These are phyloP conservation scores for Penicillium simplicissimum DNA, from an alignment of 495 filamentous ascomycete genomes.

Conservation along the genomic window DNA sequence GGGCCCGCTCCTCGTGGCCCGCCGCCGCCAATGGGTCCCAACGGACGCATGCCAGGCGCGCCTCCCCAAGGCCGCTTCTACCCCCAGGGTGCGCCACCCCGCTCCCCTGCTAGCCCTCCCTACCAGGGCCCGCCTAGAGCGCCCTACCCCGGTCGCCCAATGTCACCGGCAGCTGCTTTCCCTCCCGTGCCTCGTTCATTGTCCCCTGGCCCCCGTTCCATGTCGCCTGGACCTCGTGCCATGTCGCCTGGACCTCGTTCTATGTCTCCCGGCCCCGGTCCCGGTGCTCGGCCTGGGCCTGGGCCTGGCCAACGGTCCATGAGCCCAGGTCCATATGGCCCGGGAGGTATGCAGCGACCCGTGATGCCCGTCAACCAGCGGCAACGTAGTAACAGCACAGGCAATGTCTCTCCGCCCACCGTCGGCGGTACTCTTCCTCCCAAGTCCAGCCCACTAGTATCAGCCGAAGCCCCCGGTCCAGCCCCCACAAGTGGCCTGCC, in stretches of 20 bases:
- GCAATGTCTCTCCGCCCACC: constrained; percentile 45
- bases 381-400: constrained; percentile 54
- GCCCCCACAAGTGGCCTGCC: constrained; percentile 37
- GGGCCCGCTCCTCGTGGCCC: constrained; percentile 50
- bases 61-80: constrained; percentile 40
- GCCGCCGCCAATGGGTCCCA: constrained; percentile 54
- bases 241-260: constrained; percentile 30
- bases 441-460: constrained; percentile 57
- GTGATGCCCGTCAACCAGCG: constrained; percentile 42
- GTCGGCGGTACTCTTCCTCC: constrained; percentile 49
- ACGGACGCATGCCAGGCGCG: constrained; percentile 36
- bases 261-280: constrained; percentile 40
- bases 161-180: constrained; percentile 20
- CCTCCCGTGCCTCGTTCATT: constrained; percentile 18
- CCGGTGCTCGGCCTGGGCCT: constrained; percentile 35
- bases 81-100: constrained; percentile 41
- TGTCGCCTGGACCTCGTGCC: constrained; percentile 20
- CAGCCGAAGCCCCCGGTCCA: constrained; percentile 39
- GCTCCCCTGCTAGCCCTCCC: constrained; percentile 37
- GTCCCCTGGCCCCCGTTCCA: constrained; percentile 14
- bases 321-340: constrained; percentile 55
- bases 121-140: constrained; percentile 34
- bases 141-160: constrained; percentile 36
- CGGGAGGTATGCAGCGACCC: constrained; percentile 47
- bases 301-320: constrained; percentile 45